Base-by-base conservation (phyloP, 169 alveolate genomes). In the Plasmodium coatneyi region DNA sequence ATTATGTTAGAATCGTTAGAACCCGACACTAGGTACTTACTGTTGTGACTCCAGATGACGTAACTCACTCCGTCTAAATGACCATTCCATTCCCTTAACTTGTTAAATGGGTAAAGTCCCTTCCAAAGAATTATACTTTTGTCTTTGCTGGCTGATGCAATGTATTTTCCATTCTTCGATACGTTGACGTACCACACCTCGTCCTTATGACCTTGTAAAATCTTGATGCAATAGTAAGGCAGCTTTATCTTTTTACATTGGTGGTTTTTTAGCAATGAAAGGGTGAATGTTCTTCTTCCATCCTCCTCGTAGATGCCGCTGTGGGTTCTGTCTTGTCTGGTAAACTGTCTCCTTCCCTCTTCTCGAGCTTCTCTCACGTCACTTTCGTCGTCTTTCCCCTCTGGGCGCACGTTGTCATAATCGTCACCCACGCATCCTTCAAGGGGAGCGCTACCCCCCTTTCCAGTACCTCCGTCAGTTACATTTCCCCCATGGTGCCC, bases 111-210 rank as follows among this genome's bases (percentile, higher is more conserved):
- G 16, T 34, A 52, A 12, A 34, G 79, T 1, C 96, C 89, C 6
- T 71, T 87, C 97, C 97, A 96, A 1, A 95, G 92, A 39, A 96
- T 81, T 32, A 96, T 92, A 54, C 95, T 84, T 32, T 92, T 94
- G 86, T 96, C 97, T 80, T 92, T 95, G 34, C 97, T 93, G 7
- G 96, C 95, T 2, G 97, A 94, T n/a, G 96, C 97, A 39, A 96
- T 70, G 72, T 94, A 96, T 46, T 71, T 70, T 19, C 96, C 97
- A 92, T 95, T 82, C 3, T 92, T 92, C 3, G 97, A 96, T 4
- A 96, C 90, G 41, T 92, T 80, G 12, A 96, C 84, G 87, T 95
- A 97, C 97, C 97, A 96, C 36, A 96, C 95, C 93, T 96, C 97
- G 66, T 96, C 97, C 7, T 52, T 81, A 83, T 96, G 97, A 25